Evolutionary conservation across 2,329 filamentous ascomycete species (phyloP), one percentile per base, ranked within the genome.

Genomic region (Aspergillus sp.): DNA sequence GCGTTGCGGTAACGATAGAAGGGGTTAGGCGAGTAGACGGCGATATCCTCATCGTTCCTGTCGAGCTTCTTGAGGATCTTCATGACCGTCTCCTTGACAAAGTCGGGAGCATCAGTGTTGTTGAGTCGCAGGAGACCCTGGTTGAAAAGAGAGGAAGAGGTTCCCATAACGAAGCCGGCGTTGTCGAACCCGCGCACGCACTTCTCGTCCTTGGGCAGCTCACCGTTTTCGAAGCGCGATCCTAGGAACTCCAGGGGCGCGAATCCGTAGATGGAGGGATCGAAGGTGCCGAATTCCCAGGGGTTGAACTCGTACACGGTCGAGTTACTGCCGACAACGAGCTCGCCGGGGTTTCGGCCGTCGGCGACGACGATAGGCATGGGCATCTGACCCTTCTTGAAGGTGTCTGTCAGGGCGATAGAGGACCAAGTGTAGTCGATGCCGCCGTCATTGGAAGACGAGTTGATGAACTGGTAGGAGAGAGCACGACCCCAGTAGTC

Each of bases 401-500:
- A 94, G n/a, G 82, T 80, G 1, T 82, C 69, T 18, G 85, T 82
- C 49, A 86, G 70, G 7, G 87, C 84, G 65, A 93, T 90, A 3
- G 91, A 95, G 3, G 91, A 96, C 79, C 88, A 96, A 4, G 92
- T 96, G 69, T 89, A 92, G 14, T 80, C 82, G 14, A 89, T 86
- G 0, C 91, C 92, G 45, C 92, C 93, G 61, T 90, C 77, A 1
- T 62, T 55, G 14, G 45, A 49, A 10, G 82, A 83, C 6, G 85
- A 89, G 71, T 94, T 90, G 71, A 96, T 84, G 52, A 96, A 84
- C 77, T 96, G 92, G 76, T 90, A 96, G 1, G 88, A 88, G n/a
- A 96, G 82, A 51, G 90, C 90, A 59, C 92, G 89, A 29, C 90
- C 91, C 81, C 92, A 96, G 74, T 91, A 92, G 77, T 96, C 92